Evolutionary conservation across 2,329 filamentous ascomycete species (phyloP), one percentile per base, ranked within the genome.

Genomic region (Penicillium sp.): DNA sequence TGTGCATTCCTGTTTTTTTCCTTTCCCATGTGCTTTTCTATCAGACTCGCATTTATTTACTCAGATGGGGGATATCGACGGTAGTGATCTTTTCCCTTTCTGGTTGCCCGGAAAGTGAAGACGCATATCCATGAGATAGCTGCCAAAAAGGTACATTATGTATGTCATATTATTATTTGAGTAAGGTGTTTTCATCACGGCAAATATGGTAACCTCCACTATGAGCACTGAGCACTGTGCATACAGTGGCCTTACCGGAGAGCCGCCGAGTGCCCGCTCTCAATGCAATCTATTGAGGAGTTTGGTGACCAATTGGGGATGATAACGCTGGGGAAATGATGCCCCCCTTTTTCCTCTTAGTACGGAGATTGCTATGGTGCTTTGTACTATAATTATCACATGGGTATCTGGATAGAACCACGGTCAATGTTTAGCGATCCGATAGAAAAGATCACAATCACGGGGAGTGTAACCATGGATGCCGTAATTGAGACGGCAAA

Each of bases 21-120:
- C 48, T 49, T 61, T 52, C 60, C 61, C 56, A 57, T 60, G 40
- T 58, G 41, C 32, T 57, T 56, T 56, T 58, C 57, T 61, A 59
- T 59, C n/a, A n/a, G n/a, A n/a, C 61, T 53, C 47, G 23, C 34
- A 29, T 40, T 39, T 55, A 55, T 23, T 27, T 29, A 39, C 32
- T 5, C 26, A 30, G 41, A 26, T 13, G 16, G 51, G 45, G 29
- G 23, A 10, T 13, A 13, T 36, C 8, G n/a, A n/a, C 3, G 11
- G 23, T 39, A 43, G 30, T 16, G 14, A 26, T 26, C 5, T 34
- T 32, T 23, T 32, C 44, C 36, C 32, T 47, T 14, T 30, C 23
- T 16, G 23, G 13, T 35, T 47, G 41, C 35, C 49, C 47, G 49
- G 46, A 46, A 44, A 38, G 23, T 11, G 9, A 42, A 45, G 19